phyloP scores from a whole-genome alignment of 2,329 filamentous ascomycete species.

The Cordyceps militaris region DNA sequence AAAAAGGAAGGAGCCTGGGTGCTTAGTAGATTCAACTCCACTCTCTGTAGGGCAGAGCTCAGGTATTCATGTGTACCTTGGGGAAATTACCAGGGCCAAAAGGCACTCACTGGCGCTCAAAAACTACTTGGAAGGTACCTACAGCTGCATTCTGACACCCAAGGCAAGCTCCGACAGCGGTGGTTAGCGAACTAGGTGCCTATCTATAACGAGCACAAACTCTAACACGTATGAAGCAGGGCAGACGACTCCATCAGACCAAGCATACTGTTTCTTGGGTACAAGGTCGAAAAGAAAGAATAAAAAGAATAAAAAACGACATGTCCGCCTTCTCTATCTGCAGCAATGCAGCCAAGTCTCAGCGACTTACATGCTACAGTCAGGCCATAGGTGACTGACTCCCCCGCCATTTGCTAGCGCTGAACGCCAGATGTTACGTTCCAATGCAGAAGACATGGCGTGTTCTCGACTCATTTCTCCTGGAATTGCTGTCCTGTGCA shows the following conservation, averaged over 20 bases:
- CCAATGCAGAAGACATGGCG: slow-evolving; percentile 5
- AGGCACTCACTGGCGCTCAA: background rate
- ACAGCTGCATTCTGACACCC: background rate
- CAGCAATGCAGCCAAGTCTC: background rate
- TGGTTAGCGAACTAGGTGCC: too few species aligned
- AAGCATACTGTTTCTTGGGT: too few species aligned
- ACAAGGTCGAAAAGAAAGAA: background rate
- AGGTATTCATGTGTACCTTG: background rate
- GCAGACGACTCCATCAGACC: background rate
- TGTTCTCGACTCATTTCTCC: background rate
- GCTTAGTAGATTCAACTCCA: background rate
- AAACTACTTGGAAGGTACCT: background rate
- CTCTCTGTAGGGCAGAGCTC: background rate
- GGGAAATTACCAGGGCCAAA: background rate
- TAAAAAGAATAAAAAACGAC: background rate
- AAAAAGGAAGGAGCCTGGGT: background rate
- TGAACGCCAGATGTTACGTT: slow-evolving; percentile 8
- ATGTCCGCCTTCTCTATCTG: too few species aligned
- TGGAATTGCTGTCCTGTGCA: background rate
- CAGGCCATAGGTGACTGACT: background rate
- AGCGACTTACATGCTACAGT: too few species aligned
- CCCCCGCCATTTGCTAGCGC: background rate
- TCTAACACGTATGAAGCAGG: background rate
- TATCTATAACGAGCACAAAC: background rate
- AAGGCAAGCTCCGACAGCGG: background rate